Evolutionary conservation across 2,329 filamentous ascomycete genomes (phyloP), one percentile per base, ranked within the genome.

Genomic region (Periconia macrospinosa): DNA sequence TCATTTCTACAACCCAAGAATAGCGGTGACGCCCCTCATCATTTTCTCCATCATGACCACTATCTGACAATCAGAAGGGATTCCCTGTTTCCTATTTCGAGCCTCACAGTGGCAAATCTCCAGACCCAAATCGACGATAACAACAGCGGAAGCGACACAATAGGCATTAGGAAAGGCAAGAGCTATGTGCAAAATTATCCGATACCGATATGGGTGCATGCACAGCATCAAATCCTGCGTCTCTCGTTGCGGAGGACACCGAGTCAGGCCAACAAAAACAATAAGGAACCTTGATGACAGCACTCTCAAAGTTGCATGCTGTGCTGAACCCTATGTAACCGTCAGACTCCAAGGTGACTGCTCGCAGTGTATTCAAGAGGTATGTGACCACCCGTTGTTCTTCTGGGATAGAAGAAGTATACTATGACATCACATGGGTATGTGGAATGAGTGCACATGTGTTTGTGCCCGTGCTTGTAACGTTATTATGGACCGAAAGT

Each of bases 101-200:
- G 8, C 23, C 23, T 27, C 23, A 27, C 23, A 27, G 23, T 27
- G 23, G 23, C n/a, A 27, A 3, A 27, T 27, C 23, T 27, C 23
- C 23, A 27, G 8, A 27, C 8, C 23, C 5, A 8, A 3, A 27
- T 3, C 33, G 33, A 37, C 5, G 15, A 6, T 37, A 37, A 37
- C 11, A 37, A 6, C 5, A 13, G 11, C 33, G 11, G 15, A 37
- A n/a, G 33, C 15, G 33, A n/a, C 5, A 37, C 11, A 10, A 27
- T 27, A 27, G 8, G 23, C 8, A 27, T 6, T 3, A 37, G 11
- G 11, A 37, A n/a, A 37, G 33, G 33, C 5, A 37, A n/a, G 15
- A 15, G 19, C 18, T 5, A 77, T 77, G 75, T 77, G 75, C 66
- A 75, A 74, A 42, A 61, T 68, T 23, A 56, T 69, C 13, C 59